phyloP scores from a whole-genome alignment of 768 basidiomycete species.

The Boletus rubropictus region DNA sequence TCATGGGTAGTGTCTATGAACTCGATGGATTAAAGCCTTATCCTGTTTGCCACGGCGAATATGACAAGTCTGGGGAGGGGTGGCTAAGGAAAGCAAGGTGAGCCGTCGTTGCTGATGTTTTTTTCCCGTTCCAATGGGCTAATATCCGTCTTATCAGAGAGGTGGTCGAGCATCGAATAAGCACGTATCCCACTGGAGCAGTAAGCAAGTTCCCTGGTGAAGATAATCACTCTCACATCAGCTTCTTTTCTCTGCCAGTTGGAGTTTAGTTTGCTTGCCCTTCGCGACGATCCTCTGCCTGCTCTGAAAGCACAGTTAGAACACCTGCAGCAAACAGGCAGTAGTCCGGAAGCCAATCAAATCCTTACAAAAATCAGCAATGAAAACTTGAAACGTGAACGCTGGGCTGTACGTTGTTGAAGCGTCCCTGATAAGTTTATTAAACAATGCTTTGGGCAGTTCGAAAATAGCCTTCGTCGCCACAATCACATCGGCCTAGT shows the following conservation, averaged over 20 bases:
- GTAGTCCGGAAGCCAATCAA: conserved; percentile 44
- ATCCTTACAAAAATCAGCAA: conserved; percentile 51
- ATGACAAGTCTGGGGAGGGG: conserved; percentile 62
- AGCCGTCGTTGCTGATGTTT: conserved; percentile 11
- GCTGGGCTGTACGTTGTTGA: conserved; percentile 66
- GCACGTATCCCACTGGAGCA: conserved; percentile 82
- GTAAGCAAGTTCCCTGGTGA: conserved; percentile 42
- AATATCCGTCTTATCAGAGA: conserved; percentile 43
- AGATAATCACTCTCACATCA: conserved; percentile 1
- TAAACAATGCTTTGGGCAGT: conserved; percentile 39
- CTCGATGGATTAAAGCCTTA: conserved; percentile 82
- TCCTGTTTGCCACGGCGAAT: conserved; percentile 78
- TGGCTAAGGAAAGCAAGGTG: conserved; percentile 82
- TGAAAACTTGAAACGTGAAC: conserved; percentile 69
- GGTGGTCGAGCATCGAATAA: conserved; percentile 83
- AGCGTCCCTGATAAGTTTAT: background rate
- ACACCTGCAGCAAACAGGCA: conserved; percentile 39
- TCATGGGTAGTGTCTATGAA: conserved; percentile 82
- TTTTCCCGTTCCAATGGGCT: conserved; percentile 13
- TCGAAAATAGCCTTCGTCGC: conserved; percentile 80
- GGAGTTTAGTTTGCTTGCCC: conserved; percentile 87
- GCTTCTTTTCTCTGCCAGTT: conserved; percentile 42
- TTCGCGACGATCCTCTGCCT: conserved; percentile 79
- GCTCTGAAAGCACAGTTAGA: conserved; percentile 55
- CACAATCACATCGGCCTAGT: conserved; percentile 85